Conservation (phyloP, 208 protist genomes). For the Angomonas deanei region DNA sequence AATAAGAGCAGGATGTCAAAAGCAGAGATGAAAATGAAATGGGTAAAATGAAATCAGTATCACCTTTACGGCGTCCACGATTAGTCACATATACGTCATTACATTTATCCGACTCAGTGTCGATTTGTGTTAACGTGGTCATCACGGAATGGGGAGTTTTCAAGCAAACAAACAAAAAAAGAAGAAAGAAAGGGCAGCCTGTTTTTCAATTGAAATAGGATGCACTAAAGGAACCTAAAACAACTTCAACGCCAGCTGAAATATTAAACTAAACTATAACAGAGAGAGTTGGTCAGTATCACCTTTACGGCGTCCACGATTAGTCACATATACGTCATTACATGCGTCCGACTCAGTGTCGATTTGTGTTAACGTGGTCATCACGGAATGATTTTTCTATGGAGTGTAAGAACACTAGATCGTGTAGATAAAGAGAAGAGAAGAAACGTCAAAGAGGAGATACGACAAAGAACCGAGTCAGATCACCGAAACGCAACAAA, state of each 20-base stretch:
- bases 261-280: conserved; percentile 5
- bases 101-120: conserved; percentile 31
- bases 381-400: background rate
- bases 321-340: conserved; percentile 5
- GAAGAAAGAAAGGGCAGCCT: background rate
- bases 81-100: conserved; percentile 7
- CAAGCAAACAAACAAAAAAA: background rate
- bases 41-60: too few relatives aligned
- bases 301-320: background rate
- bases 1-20: background rate
- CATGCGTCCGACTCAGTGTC: conserved; percentile 33
- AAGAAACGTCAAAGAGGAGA: too few relatives aligned
- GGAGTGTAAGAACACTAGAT: background rate
- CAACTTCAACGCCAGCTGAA: too few relatives aligned
- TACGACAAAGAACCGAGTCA: too few relatives aligned
- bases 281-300: background rate
- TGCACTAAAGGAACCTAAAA: conserved; percentile 6
- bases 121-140: conserved; percentile 28
- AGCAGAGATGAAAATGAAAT: background rate
- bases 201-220: background rate
- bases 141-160: background rate
- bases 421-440: too few relatives aligned
- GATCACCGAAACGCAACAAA: too few relatives aligned
- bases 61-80: background rate
- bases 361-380: conserved; percentile 26